Evolutionary conservation across 768 basidiomycete genomes (phyloP).

Genomic region (Panaeolus papilionaceus): DNA sequence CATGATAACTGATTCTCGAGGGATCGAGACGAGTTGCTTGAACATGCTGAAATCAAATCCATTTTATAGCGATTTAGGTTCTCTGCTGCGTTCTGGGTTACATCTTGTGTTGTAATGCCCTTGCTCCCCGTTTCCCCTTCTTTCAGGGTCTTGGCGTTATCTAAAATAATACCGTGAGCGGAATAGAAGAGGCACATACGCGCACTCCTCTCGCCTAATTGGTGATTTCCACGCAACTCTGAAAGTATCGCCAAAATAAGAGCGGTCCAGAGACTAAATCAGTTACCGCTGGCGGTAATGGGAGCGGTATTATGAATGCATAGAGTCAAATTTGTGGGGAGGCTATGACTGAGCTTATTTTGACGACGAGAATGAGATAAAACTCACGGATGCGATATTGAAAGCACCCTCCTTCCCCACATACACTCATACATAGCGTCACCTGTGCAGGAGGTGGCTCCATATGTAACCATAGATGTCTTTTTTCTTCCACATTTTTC

Average conservation of each 20-base stretch:
- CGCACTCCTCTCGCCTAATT: not conserved
- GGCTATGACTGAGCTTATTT: not conserved
- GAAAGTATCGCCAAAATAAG: not conserved
- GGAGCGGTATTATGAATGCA: not conserved
- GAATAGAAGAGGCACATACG: conserved; percentile 1
- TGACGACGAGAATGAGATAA: not conserved
- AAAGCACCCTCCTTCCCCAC: not conserved
- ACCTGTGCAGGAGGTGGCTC: not conserved
- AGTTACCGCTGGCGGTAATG: not conserved
- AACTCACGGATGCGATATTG: not conserved
- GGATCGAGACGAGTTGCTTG: not conserved
- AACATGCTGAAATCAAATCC: not conserved
- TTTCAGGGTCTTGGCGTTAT: not conserved
- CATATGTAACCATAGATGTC: not conserved
- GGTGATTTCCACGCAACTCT: conserved; percentile 2
- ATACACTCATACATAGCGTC: not conserved
- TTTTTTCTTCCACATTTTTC: not conserved
- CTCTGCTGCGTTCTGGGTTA: not conserved
- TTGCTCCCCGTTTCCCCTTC: not conserved
- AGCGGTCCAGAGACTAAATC: not conserved
- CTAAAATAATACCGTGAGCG: conserved; percentile 5
- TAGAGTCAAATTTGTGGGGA: not conserved
- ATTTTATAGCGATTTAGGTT: not conserved
- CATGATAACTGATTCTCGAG: not conserved
- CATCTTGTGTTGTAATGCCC: not conserved